A percentile compares a stretch with the other conserved stretches of the same genome.
Conservation (phyloP, 1,284 basidiomycete genomes). For the Irpex sp. region DNA sequence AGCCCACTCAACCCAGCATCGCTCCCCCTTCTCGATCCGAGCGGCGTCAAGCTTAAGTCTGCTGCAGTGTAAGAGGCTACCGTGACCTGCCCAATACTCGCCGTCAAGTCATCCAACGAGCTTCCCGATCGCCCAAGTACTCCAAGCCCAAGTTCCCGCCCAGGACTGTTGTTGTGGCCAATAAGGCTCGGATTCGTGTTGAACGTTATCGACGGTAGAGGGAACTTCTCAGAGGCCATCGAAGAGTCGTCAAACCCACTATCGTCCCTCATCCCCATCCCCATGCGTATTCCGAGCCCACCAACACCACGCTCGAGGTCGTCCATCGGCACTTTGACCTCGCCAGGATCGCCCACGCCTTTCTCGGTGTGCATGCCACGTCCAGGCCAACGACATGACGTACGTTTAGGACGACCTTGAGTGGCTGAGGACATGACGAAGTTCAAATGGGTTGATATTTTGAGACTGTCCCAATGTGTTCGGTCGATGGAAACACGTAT, state of each 20-base stretch:
- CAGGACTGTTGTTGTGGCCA: background rate
- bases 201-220: background rate
- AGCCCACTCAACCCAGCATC: background rate
- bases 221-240: background rate
- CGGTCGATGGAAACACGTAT: constrained; percentile 10
- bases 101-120: background rate
- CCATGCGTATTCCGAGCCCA: background rate
- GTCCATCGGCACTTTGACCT: background rate
- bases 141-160: background rate
- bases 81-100: background rate
- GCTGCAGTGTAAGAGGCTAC: background rate
- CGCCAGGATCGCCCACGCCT: background rate
- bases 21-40: background rate
- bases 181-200: background rate
- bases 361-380: background rate
- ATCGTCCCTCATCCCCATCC: background rate
- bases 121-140: background rate
- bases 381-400: background rate
- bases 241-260: background rate
- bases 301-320: background rate
- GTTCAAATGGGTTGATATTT: constrained; percentile 9
- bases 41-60: background rate
- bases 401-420: background rate
- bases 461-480: constrained; percentile 11
- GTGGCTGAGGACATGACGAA: constrained; percentile 2